These are phyloP conservation scores for Actinomortierella wolfii DNA, from an alignment of 371 early-diverging fungal genomes.

Conservation along the genomic window DNA sequence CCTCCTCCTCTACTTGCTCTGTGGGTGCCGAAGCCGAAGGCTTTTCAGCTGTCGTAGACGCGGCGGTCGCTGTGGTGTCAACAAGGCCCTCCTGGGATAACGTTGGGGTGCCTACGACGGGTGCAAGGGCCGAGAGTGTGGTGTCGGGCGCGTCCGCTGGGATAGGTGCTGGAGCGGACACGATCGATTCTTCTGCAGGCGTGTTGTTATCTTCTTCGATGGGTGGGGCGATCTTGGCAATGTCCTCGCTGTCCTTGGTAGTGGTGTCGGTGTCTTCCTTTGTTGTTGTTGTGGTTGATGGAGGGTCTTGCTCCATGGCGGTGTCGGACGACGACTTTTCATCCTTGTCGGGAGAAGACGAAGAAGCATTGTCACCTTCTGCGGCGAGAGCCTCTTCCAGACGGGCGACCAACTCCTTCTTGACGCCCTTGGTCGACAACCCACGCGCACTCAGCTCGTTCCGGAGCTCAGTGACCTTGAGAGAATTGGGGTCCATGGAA, in stretches of 20 bases:
- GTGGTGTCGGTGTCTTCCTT: constrained; percentile 11
- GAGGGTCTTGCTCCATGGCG: constrained; percentile 8
- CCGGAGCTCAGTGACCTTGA: constrained; percentile 73
- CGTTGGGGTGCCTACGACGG: constrained; percentile 12
- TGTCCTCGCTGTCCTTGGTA: background rate
- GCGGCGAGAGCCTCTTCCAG: constrained; percentile 59
- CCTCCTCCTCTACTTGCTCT: constrained; percentile 3
- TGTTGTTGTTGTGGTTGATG: constrained; percentile 4
- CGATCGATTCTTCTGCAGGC: constrained; percentile 1
- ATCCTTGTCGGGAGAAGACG: constrained; percentile 26
- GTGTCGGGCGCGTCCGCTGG: background rate
- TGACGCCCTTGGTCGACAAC: constrained; percentile 70
- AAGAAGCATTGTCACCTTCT: constrained; percentile 18
- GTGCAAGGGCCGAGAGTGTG: constrained; percentile 4
- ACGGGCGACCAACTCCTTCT: constrained; percentile 72
- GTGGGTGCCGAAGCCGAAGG: background rate
- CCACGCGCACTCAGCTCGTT: constrained; percentile 63
- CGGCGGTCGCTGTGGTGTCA: constrained; percentile 14
- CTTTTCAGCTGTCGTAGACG: background rate
- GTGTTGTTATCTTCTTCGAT: background rate
- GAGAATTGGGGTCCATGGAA: constrained; percentile 31
- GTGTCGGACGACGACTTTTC: constrained; percentile 21
- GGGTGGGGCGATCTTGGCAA: background rate
- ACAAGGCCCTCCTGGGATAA: constrained; percentile 28
- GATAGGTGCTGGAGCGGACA: background rate